phyloP scores from a whole-genome alignment of 2,329 filamentous ascomycete species.

The Trichoderma gracile region DNA sequence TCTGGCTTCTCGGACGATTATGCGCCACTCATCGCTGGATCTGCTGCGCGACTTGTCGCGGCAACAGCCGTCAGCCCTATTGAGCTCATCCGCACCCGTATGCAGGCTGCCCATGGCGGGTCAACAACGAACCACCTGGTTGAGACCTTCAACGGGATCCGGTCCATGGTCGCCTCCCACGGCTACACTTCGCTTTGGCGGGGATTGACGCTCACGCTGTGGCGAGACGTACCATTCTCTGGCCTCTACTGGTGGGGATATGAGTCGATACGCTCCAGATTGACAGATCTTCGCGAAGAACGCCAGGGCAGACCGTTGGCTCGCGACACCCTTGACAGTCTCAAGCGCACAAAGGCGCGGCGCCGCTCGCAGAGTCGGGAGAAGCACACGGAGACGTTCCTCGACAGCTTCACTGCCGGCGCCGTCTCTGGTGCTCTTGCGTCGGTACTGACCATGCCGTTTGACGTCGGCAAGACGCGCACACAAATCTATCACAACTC shows the following conservation, averaged over 20 bases:
- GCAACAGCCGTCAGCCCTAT: constrained; percentile 85
- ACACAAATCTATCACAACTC: constrained; percentile 77
- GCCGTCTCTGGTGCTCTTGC: constrained; percentile 81
- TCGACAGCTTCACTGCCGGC: constrained; percentile 87
- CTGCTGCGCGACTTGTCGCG: constrained; percentile 74
- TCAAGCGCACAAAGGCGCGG: constrained; percentile 45
- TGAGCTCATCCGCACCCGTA: constrained; percentile 88
- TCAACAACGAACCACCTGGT: constrained; percentile 69
- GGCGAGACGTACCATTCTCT: constrained; percentile 96
- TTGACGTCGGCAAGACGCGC: constrained; percentile 95
- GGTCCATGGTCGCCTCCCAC: constrained; percentile 73
- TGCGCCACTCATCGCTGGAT: constrained; percentile 77
- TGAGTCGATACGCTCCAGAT: constrained; percentile 71
- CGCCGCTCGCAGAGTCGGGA: constrained; percentile 63
- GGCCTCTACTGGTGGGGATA: constrained; percentile 99
- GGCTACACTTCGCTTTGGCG: constrained; percentile 87
- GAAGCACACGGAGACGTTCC: constrained; percentile 73
- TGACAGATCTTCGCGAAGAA: constrained; percentile 68
- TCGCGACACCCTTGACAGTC: constrained; percentile 36
- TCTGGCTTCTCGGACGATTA: constrained; percentile 65
- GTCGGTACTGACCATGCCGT: constrained; percentile 87
- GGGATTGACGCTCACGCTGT: constrained; percentile 85
- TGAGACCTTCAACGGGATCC: constrained; percentile 73
- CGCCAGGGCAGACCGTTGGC: constrained; percentile 44
- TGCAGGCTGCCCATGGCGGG: constrained; percentile 71